A percentile compares a stretch with the other conserved stretches of the same genome.
These are phyloP conservation scores for Dioszegia aurantiaca DNA, from an alignment of 768 basidiomycete species.

Conservation along the genomic window DNA sequence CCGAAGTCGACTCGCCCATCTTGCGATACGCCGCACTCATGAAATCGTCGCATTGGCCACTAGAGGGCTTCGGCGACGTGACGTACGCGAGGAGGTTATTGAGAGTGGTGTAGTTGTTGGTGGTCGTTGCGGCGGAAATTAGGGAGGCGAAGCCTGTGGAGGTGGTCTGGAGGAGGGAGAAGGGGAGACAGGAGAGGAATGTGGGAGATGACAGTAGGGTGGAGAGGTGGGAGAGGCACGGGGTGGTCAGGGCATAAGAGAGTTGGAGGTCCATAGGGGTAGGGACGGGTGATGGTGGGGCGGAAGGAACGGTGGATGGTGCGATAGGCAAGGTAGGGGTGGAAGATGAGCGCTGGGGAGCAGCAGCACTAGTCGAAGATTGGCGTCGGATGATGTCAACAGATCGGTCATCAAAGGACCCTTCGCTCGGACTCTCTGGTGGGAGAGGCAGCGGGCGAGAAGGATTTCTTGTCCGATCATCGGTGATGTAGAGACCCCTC, in stretches of 20 bases:
- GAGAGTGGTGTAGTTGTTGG: slow-evolving; percentile 28
- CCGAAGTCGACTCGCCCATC: slow-evolving; percentile 20
- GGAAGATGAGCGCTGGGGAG: background rate
- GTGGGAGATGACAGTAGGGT: slow-evolving; percentile 26
- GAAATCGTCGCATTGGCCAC: slow-evolving; percentile 26
- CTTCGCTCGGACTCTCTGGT: background rate
- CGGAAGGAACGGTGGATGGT: slow-evolving; percentile 20
- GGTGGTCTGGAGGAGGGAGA: slow-evolving; percentile 43
- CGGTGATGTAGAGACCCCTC: slow-evolving; percentile 10
- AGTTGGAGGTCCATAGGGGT: slow-evolving; percentile 38
- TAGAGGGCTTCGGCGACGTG: slow-evolving; percentile 19
- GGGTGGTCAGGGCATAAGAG: slow-evolving; percentile 28
- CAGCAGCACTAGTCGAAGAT: background rate
- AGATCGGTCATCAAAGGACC: slow-evolving; percentile 1
- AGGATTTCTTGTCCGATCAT: slow-evolving; percentile 10
- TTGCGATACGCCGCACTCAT: slow-evolving; percentile 14
- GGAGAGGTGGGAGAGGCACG: slow-evolving; percentile 36
- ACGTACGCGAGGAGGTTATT: slow-evolving; percentile 35
- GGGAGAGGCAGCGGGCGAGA: slow-evolving; percentile 12
- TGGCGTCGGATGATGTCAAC: background rate
- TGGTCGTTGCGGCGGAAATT: slow-evolving; percentile 16
- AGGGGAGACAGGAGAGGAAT: slow-evolving; percentile 41
- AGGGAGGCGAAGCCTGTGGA: slow-evolving; percentile 34
- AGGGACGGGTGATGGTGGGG: slow-evolving; percentile 30
- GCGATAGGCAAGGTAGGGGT: slow-evolving; percentile 22